Evolutionary conservation across 2,329 filamentous ascomycete species (phyloP).

Genomic region (Calonectria honghensis): DNA sequence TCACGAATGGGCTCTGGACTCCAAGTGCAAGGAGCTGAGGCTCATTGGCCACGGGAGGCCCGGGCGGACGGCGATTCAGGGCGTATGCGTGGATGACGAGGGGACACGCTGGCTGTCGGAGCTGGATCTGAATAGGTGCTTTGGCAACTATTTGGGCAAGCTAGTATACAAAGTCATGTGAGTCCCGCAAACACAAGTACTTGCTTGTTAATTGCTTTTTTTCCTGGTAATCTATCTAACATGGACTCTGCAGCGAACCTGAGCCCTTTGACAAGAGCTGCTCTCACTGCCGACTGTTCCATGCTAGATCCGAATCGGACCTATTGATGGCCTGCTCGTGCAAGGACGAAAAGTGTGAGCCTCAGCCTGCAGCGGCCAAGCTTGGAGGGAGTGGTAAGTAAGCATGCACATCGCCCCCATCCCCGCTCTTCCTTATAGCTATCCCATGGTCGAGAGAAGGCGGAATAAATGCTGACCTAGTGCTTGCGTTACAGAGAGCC

Average conservation of each 20-base stretch:
- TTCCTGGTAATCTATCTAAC: background rate
- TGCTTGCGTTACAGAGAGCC: background rate
- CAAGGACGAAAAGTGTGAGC: background rate
- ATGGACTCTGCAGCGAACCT: background rate
- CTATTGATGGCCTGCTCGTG: constrained; percentile 5
- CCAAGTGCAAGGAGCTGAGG: constrained; percentile 46
- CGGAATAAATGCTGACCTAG: background rate
- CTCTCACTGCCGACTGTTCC: constrained; percentile 13
- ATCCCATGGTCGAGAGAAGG: background rate
- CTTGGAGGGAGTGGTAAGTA: constrained; percentile 12
- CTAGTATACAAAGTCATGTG: constrained; percentile 1
- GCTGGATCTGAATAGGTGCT: constrained; percentile 26
- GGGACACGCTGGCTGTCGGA: constrained; percentile 18
- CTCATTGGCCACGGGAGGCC: constrained; percentile 40
- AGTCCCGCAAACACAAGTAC: background rate
- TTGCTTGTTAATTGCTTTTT: background rate
- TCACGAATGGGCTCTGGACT: constrained; percentile 32
- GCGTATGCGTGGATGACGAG: background rate
- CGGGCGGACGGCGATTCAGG: constrained; percentile 17
- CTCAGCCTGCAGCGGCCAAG: background rate
- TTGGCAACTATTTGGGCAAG: background rate
- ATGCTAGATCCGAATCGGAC: background rate
- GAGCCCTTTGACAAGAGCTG: constrained; percentile 21
- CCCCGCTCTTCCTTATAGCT: no score
- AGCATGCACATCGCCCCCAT: background rate